Base-by-base conservation (phyloP, 768 basidiomycete species). In the Glaciozyma martinii region DNA sequence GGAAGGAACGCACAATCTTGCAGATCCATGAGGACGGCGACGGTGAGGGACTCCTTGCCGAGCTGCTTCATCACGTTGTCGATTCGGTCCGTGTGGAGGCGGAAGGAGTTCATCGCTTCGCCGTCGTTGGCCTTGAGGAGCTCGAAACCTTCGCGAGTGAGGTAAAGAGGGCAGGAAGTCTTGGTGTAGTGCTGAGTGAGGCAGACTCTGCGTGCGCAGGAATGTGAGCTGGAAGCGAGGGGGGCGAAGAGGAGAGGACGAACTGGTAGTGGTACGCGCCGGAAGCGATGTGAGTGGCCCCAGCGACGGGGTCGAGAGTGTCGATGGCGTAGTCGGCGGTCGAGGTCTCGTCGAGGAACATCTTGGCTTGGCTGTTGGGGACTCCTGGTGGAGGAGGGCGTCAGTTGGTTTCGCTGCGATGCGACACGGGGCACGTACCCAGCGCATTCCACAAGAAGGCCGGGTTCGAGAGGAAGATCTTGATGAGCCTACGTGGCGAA, bases 371-470 rank as follows among this genome's bases (percentile, higher is more conserved):
- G 71, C 86, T 85, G 67, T 37, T 42, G 29, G 33, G 55, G 30
- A 56, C 55, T 4, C 55, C 55, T 47, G 46, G n/a, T 6, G n/a
- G 16, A 3, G 46, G 21, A 47, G 37, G 37, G 5, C 37, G 37
- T 40, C 37, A 40, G 37, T 40, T 66, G 50, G 66, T 60, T 44
- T 60, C 53, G 25, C 8, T 12, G 18, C 23, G 40, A 23, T 30
- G 27, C 5, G n/a, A 56, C 23, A 10, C 1, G 66, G 79, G 75
- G 6, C 85, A 86, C 18, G 87, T 86, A 60, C 57, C 88, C 29
- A 89, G 77, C 0, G 87, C 86, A 71, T 87, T 86, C 88, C 88
- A 89, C 67, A 85, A 74, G 84, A 86, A 73, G 62, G 71, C 30
- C 3, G 66, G 73, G 27, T 67, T 73, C 42, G 65, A 29, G 37